Base-by-base conservation (phyloP, 164 flowering plant species). In the Chimonanthus salicifolius region DNA sequence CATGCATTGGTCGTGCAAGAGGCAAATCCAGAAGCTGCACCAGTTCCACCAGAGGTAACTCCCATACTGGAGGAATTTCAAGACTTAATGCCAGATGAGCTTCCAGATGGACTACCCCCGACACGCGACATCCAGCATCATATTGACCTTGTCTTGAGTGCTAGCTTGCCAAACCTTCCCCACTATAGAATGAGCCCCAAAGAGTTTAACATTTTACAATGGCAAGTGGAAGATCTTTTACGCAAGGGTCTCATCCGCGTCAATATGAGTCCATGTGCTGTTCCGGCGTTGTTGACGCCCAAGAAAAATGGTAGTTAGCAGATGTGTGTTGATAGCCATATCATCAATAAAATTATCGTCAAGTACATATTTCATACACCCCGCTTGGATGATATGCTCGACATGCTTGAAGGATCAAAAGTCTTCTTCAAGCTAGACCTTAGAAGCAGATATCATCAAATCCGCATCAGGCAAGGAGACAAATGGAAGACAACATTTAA, bases 251-350 rank as follows among this genome's bases (percentile, higher is more conserved):
- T 51, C 13, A 11, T 44, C 64, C 7, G n/a, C 7, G 60, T 10
- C 10, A 49, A 6, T 5, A 69, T 18, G 68, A 47, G 21, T 21
- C 63, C 5, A 4, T 67, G 54, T 13, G 62, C 71, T 3, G 65
- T 70, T 33, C 71, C 6, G 3, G 10, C 49, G 66, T 13, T 71
- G 3, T 20, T 72, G 7, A 46, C 9, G 4, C 67, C 58, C 10
- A 72, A 63, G 69, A 69, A 74, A 20, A 64, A 75, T 69, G 16
- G 73, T 1, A 75, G 62, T 49, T 63, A 21, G 73, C 18, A 46
- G 1, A 75, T 70, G 64, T 64, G 73, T 46, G 18, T 70, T 2
- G 72, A 69, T 62, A 74, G 62, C 44, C 5, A 58, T 15, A 62
- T 18, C 6, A 74, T 74, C 46, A 74, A 74, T 15, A 74, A 69